Evolutionary conservation across 352 stramenopile genomes (phyloP), one percentile per base, ranked within the genome.

Genomic region (Pythium dissimile): DNA sequence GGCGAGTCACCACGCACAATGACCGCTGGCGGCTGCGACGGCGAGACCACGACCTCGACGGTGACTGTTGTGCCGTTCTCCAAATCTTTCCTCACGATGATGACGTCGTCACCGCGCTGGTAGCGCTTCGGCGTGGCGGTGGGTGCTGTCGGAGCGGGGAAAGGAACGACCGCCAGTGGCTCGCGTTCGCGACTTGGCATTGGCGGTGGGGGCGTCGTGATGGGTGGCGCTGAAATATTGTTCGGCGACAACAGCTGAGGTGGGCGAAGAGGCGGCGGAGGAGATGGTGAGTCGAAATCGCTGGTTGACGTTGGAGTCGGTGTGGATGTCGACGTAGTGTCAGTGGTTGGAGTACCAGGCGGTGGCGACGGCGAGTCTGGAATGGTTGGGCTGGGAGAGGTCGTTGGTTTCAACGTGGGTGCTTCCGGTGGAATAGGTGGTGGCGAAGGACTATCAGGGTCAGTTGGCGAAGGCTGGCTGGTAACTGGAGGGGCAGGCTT

Each of bases 51-150:
- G 21, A 59, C 31, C 28, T 59, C 52, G 8, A 59, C 42, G 1
- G 41, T 30, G 8, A 59, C 52, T 24, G 30, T 46, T 2, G 52
- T 53, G 23, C 52, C 52, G n/a, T 59, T 59, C 2, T 39, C 41
- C 1, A 46, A 34, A n/a, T 45, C 18, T n/a, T 52, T 59, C 11
- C 35, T 44, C 1, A 53, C 12, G 21, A 59, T 35, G 6, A 59
- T 38, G 30, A 59, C 45, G 5, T 43, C 52, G 42, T 59, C 52
- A 1, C 52, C 42, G n/a, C 52, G 52, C 31, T 59, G 30, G 15
- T 59, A 59, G n/a, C 52, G 52, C 31, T 28, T 52, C 1, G 41
- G 39, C 15, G 52, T 52, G 7, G 51, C 30, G 3, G 41, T 52
- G 0, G 52, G 28, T 15, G 16, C 42, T 49, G 42, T n/a, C n/a